Percentiles rank a stretch among this genome's conserved stretches.
These are phyloP conservation scores for Lepidium didymum DNA, from an alignment of 345 rosid genomes.

Conservation along the genomic window DNA sequence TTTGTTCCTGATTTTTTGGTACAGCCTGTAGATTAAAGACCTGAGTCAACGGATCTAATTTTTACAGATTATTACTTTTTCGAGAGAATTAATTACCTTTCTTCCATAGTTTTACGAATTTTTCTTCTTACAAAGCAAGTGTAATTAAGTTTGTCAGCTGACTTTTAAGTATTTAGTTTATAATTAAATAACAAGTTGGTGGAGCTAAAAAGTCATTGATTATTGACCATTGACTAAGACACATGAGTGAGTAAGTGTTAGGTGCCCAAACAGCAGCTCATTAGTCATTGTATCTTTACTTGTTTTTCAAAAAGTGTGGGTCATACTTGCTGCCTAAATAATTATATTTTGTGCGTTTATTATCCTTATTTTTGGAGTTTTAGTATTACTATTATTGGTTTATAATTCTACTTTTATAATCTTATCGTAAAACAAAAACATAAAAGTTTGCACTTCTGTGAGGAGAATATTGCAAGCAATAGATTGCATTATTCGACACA, in stretches of 20 bases:
- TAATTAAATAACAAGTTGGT: no score
- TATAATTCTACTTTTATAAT: background rate
- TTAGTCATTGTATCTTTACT: background rate
- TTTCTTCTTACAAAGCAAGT: no score
- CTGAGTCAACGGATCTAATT: background rate
- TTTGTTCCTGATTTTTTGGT: background rate
- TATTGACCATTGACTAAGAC: constrained; percentile 13
- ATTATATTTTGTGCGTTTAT: background rate
- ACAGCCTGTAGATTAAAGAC: constrained; percentile 5
- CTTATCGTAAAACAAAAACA: background rate
- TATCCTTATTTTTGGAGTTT: background rate
- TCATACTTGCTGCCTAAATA: background rate
- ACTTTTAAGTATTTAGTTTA: no score
- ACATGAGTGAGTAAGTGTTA: background rate
- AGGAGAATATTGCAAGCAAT: constrained; percentile 5
- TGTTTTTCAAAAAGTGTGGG: background rate
- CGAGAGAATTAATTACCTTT: background rate
- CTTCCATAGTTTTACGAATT: background rate
- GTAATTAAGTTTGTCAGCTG: background rate
- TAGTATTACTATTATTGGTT: background rate
- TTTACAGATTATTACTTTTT: background rate
- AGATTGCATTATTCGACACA: background rate
- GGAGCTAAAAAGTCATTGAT: constrained; percentile 15
- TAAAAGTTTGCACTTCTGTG: background rate
- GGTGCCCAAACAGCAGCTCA: background rate